Conservation (phyloP, 108 stramenopile species). For the Pseudonitzschia delicatissima region DNA sequence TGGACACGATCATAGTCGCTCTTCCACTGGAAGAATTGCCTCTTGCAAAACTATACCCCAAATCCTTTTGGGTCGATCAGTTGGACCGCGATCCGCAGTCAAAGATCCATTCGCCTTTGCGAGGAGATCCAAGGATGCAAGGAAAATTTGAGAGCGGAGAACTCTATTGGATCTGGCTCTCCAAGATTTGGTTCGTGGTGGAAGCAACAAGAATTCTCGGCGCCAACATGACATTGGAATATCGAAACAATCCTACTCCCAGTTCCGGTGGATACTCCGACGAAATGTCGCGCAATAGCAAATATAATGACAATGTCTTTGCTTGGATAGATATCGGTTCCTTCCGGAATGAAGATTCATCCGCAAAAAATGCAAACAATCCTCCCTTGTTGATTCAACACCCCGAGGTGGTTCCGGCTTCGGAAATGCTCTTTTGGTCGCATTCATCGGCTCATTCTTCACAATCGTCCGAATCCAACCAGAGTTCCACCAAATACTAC, state of each 20-base stretch:
- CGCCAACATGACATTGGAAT: no score
- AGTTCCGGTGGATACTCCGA: not conserved
- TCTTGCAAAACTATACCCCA: slow-evolving; percentile 22
- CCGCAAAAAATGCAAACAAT: no score
- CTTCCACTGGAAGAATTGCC: slow-evolving; percentile 45
- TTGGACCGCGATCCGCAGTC: slow-evolving; percentile 52
- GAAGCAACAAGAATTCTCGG: slow-evolving; percentile 40
- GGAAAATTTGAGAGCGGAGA: slow-evolving; percentile 1
- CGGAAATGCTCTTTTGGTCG: slow-evolving; percentile 21
- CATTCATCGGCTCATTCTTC: not conserved
- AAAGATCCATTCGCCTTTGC: slow-evolving; percentile 40
- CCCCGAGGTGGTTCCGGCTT: slow-evolving; percentile 27
- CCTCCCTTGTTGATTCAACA: slow-evolving; percentile 30
- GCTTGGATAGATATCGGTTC: slow-evolving; percentile 59
- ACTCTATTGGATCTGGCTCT: slow-evolving; percentile 76
- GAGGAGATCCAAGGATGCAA: not conserved
- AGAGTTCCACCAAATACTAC: slow-evolving; percentile 4
- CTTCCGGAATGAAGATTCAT: slow-evolving; percentile 26
- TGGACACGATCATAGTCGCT: slow-evolving; percentile 44
- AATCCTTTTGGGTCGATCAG: slow-evolving; percentile 55
- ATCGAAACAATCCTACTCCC: no score
- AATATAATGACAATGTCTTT: slow-evolving; percentile 20
- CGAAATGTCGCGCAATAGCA: not conserved
- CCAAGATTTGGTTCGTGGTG: slow-evolving; percentile 44
- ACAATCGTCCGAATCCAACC: not conserved